Conservation (phyloP, 164 flowering plant species). For the Tetracentron sinense region DNA sequence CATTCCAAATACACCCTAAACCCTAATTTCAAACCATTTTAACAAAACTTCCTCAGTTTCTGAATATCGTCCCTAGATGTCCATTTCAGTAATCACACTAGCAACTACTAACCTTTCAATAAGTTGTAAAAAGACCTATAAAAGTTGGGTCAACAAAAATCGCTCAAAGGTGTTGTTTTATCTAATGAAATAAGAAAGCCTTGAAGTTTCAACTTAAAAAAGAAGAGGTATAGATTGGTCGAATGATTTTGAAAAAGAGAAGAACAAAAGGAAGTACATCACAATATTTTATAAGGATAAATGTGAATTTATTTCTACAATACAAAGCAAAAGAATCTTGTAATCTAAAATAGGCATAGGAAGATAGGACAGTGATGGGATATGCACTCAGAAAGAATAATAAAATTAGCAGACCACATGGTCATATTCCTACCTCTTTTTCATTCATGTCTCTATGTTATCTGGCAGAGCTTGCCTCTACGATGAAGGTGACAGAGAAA, state of each 20-base stretch:
- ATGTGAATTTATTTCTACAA: background rate
- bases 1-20: no score
- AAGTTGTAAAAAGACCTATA: no score
- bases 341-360: background rate
- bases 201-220: background rate
- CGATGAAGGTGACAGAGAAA: slow-evolving; percentile 9
- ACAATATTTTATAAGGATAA: no score
- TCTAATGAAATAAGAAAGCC: no score
- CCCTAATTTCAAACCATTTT: no score
- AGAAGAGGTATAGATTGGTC: background rate
- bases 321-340: background rate
- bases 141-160: no score
- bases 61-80: no score
- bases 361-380: background rate
- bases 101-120: no score
- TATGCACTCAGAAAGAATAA: background rate
- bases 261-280: background rate
- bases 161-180: no score
- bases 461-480: slow-evolving; percentile 14
- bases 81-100: no score
- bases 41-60: no score
- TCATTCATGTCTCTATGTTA: background rate
- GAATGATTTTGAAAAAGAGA: background rate
- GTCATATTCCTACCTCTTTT: background rate
- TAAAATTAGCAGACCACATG: background rate